These are phyloP conservation scores for Calonectria montana DNA, from an alignment of 2,329 filamentous ascomycete species.

Conservation along the genomic window DNA sequence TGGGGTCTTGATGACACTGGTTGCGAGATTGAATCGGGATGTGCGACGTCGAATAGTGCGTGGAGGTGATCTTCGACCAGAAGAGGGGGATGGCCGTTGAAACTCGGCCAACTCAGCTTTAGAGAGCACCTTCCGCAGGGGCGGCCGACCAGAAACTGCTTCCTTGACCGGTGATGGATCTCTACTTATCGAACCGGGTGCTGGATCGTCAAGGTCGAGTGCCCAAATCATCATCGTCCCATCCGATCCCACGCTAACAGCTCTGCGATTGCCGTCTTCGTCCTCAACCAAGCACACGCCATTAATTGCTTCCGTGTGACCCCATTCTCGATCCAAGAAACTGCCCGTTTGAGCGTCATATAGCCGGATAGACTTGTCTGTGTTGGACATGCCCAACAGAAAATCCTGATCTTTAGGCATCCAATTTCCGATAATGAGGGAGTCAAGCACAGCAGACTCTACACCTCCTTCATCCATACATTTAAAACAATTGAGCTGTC, in stretches of 20 bases:
- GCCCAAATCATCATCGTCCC: constrained; percentile 87
- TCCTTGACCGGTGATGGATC: constrained; percentile 68
- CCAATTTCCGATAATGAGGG: constrained; percentile 73
- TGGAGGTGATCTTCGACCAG: constrained; percentile 66
- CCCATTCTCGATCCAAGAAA: constrained; percentile 90
- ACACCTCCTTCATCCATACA: constrained; percentile 82
- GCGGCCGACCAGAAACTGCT: constrained; percentile 70
- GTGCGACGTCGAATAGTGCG: constrained; percentile 65
- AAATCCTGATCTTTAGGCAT: constrained; percentile 69
- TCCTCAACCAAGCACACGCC: constrained; percentile 79
- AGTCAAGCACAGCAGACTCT: constrained; percentile 87
- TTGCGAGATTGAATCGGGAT: constrained; percentile 61
- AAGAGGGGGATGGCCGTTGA: constrained; percentile 61
- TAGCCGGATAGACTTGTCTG: constrained; percentile 92
- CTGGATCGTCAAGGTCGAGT: constrained; percentile 62
- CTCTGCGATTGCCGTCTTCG: constrained; percentile 64
- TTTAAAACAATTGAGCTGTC: constrained; percentile 80
- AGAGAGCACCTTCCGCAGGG: constrained; percentile 86
- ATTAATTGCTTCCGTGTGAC: constrained; percentile 93
- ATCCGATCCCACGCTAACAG: constrained; percentile 82
- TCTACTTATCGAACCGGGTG: constrained; percentile 55
- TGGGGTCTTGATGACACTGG: constrained; percentile 52
- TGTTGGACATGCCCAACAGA: constrained; percentile 89
- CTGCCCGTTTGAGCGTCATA: constrained; percentile 83
- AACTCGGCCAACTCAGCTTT: constrained; percentile 89